Base-by-base conservation (phyloP, 805 yeast genomes). In the Candida koratica region DNA sequence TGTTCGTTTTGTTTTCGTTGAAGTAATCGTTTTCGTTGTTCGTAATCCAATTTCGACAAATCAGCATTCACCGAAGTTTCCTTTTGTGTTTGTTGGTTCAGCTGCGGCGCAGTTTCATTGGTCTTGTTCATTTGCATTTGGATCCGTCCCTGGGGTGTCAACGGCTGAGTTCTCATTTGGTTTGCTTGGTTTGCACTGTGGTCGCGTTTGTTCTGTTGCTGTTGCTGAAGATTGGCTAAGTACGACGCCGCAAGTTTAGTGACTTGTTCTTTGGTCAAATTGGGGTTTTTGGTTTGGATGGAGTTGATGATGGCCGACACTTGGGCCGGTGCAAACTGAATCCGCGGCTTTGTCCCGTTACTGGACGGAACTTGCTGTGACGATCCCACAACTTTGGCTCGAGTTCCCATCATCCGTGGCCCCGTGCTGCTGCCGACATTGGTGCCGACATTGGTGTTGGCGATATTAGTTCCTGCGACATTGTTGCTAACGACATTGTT, bases 281-380 rank as follows among this genome's bases (percentile, higher is more conserved):
- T 71, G 1, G 87, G 87, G 51, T 80, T 74, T 47, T 78, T 78
- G n/a, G 71, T 59, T 51, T 79, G 84, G 36, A 80, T 79, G 29
- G 79, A 77, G 45, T 68, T 75, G 39, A 80, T 74, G 27, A 80
- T 71, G 1, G 83, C 80, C 7, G 83, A 71, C 4, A 80, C 82
- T 46, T 80, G 85, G 1, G 79, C 74, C 10, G 79, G 76, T 0
- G 78, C 72, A 53, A 77, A 73, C 28, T 63, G 67, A 14, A 66
- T 56, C 19, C 68, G 48, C 9, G 65, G 58, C 35, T 63, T 60
- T 6, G 31, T 17, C n/a, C 29, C 22, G 8, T 40, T 30, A 20
- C 43, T 30, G 53, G 59, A 47, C 33, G 39, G 47, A 6, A 39
- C 46, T 28, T 39, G 48, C 28, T 34, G 52, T 13, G 41, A 23